Percentiles rank a stretch among this genome's conserved stretches.
Evolutionary conservation across 306 rosid genomes (phyloP).

Genomic region (Castanospermum australe): DNA sequence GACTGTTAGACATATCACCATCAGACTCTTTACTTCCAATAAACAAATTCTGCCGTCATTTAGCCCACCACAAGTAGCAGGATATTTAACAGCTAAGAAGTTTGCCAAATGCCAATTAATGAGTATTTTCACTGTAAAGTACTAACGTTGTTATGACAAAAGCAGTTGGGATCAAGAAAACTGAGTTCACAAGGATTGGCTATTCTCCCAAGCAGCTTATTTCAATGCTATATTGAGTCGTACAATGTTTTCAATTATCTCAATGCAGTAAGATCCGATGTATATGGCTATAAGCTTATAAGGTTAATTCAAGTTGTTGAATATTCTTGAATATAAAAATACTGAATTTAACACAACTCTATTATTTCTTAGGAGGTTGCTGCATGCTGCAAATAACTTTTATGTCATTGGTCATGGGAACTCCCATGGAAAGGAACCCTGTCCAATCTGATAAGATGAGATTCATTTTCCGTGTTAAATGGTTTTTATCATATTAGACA

Average conservation of each 20-base stretch:
- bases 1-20: background rate
- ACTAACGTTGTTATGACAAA: background rate
- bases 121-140: background rate
- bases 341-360: background rate
- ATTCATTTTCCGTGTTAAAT: background rate
- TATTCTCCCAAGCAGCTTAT: background rate
- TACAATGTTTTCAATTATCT: background rate
- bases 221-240: background rate
- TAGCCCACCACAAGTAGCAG: background rate
- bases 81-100: background rate
- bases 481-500: background rate
- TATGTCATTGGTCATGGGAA: background rate
- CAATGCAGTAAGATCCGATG: background rate
- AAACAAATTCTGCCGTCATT: background rate
- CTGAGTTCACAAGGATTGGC: background rate
- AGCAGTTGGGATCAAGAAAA: background rate
- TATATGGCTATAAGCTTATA: background rate
- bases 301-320: background rate
- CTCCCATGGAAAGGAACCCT: background rate
- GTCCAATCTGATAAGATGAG: background rate
- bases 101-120: background rate
- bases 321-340: background rate
- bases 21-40: background rate
- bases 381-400: background rate
- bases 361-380: background rate